Conservation (phyloP, 164 flowering plant species). For the Chimonanthus salicifolius region DNA sequence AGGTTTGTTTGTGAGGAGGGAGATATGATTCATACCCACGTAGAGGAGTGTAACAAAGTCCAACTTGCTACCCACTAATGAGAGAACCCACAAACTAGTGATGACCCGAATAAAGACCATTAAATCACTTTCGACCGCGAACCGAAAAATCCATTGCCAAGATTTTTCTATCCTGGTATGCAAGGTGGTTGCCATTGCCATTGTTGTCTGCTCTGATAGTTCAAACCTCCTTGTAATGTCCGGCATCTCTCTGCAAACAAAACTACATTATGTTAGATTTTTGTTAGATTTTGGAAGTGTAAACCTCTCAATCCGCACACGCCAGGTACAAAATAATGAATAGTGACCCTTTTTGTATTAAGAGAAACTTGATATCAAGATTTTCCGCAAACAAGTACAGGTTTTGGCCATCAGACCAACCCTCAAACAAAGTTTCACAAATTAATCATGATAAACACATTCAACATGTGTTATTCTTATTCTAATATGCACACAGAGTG, state of each 20-base stretch:
- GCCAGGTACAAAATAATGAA: too few species aligned
- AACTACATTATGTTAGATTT: background rate
- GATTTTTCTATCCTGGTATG: background rate
- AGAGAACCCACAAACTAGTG: conserved; percentile 1
- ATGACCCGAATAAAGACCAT: background rate
- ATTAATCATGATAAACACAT: background rate
- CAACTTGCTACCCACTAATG: conserved; percentile 1
- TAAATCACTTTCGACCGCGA: background rate
- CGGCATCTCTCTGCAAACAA: background rate
- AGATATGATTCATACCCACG: background rate
- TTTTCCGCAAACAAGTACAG: too few species aligned
- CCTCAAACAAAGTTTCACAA: background rate
- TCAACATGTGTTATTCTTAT: background rate
- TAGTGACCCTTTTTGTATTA: too few species aligned
- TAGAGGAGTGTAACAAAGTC: conserved; percentile 6
- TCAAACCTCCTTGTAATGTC: background rate
- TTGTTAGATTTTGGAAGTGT: background rate
- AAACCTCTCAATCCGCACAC: background rate
- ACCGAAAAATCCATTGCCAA: background rate
- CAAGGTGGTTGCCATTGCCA: background rate
- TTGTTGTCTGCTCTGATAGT: conserved; percentile 2
- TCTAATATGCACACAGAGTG: background rate
- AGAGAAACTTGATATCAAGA: too few species aligned
- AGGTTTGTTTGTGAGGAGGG: too few species aligned
- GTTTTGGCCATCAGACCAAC: background rate